Conservation (phyloP, 345 rosid species). For the Pistacia integerrima region DNA sequence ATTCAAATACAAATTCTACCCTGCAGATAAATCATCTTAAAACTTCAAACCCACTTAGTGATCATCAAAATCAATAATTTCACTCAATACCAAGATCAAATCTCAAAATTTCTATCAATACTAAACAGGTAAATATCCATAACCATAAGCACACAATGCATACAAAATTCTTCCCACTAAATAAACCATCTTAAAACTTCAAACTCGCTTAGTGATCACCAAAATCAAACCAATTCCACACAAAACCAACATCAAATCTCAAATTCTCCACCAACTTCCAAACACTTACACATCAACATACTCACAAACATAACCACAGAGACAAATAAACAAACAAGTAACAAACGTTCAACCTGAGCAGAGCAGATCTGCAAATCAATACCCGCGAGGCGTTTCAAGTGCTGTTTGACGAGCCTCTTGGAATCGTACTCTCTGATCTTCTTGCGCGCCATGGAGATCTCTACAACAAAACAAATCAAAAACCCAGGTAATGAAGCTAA, state of each 20-base stretch:
- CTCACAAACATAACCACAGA: not conserved
- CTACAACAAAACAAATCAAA: conserved; percentile 5
- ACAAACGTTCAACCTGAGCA: conserved; percentile 56
- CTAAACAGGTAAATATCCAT: no score
- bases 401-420: conserved; percentile 72
- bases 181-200: not conserved
- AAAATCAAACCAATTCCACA: not conserved
- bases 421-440: conserved; percentile 93
- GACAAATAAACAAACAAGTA: not conserved
- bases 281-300: not conserved
- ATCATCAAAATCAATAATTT: no score
- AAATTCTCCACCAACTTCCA: not conserved
- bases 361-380: conserved; percentile 65
- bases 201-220: not conserved
- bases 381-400: conserved; percentile 69
- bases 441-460: conserved; percentile 73
- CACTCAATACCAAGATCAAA: no score
- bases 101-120: no score
- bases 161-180: no score
- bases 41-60: no score
- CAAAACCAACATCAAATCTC: not conserved
- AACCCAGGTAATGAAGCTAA: not conserved
- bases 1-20: no score
- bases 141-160: no score
- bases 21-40: no score